Base-by-base conservation (phyloP, 164 flowering plant species). In the Hamamelis virginiana region DNA sequence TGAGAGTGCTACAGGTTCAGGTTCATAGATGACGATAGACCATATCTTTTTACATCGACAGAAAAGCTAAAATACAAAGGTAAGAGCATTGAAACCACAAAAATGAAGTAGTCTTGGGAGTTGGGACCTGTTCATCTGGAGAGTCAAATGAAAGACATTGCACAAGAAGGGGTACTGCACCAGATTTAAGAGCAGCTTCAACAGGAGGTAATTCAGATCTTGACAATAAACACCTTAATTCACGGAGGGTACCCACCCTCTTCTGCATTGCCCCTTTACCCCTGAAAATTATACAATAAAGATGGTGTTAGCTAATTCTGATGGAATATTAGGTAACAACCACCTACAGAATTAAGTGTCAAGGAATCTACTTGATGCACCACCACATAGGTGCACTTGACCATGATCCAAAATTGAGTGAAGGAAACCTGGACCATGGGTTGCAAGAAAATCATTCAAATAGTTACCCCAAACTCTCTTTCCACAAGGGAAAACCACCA, bases 91-190 rank as follows among this genome's bases (percentile, higher is more conserved):
- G n/a, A 16, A 19, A 11, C 9, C 12, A 19, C 12, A n/a, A 53
- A 6, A 46, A 9, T 16, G 1, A 41, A 22, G 47, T 19, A 44
- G 51, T 46, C 38, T 23, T 52, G 23, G 61, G 50, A 94, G 23
- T 23, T 52, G 23, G 61, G 50, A 94, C 98, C 97, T 95, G 99
- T 69, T 95, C 99, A 79, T 95, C 99, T n/a, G 91, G 91, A 69
- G 96, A 91, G 59, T 96, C 99, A 85, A 95, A 92, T 56, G 98
- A 84, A 76, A 95, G 98, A 72, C 97, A 91, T 71, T 90, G 90
- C 73, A 86, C 92, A 68, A 95, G 97, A 65, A 87, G 19, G 61
- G 94, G 79, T 8, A 95, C 77, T 27, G 83, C 97, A 73, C 97
- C 98, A 66, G 92, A 91, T 74, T 80, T 76, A 46, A 95, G 79